Evolutionary conservation across 2,329 filamentous ascomycete species (phyloP), one percentile per base, ranked within the genome.

Genomic region (Boeremia exigua): DNA sequence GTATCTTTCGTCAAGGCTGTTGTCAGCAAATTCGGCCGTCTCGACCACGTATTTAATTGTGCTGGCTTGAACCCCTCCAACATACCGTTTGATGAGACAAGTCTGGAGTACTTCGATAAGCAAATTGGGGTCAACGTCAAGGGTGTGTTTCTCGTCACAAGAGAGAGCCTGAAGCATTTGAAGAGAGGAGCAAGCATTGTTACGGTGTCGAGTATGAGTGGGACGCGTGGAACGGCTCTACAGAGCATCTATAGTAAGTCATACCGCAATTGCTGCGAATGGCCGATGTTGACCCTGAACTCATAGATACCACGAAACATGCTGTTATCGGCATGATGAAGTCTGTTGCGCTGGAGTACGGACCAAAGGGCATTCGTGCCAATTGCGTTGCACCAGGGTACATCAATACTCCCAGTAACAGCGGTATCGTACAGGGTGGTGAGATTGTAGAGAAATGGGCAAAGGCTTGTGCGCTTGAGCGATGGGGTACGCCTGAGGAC

Each of bases 21-120:
- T 2, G 52, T 79, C 5, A 47, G 65, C 5, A 70, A 70, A 19
- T 75, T 77, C 34, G 73, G 73, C n/a, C 54, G 54, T 3, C 61
- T 81, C 1, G 64, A 77, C 48, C 73, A 78, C 34, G 76, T 79
- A 1, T 79, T 77, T 56, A 80, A 80, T 65, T 72, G 77, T 58
- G 79, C 78, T 0, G 79, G 80, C 15, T 68, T 82, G n/a, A 82
- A 82, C 56, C 80, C 80, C 2, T 80, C 77, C 0, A 63, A 67
- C 2, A 68, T 77, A n/a, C 65, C 74, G 5, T 71, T 80, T 25
- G 73, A 71, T 17, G 68, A 76, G 3, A 76, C 76, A 2, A 74
- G 42, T 17, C 42, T 45, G 1, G 42, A 12, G 15, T 28, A 46
- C 12, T 46, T 46, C 14, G 19, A 46, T 6, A 45, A 45, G 11